These are phyloP conservation scores for Mycogone perniciosa DNA, from an alignment of 2,329 filamentous ascomycete species.

Conservation along the genomic window DNA sequence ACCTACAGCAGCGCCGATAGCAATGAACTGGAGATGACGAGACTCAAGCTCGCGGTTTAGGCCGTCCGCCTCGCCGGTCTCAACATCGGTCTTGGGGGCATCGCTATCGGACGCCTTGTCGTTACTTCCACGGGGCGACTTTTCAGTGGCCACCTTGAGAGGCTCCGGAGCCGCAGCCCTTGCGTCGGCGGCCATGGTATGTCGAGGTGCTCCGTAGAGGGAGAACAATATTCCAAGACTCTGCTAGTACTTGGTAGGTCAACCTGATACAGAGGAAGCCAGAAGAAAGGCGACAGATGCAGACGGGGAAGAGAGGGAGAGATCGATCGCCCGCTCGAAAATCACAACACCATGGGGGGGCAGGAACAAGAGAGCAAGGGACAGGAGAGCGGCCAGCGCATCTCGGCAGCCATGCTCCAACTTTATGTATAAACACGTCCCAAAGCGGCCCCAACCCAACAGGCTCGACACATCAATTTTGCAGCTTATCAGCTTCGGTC, in stretches of 20 bases:
- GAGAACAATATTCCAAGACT: not conserved
- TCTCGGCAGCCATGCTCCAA: slow-evolving; percentile 4
- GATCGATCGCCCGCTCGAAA: not conserved
- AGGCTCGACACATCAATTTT: slow-evolving; percentile 11
- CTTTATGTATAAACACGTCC: slow-evolving; percentile 2
- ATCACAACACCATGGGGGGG: slow-evolving; percentile 2
- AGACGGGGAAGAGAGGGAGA: slow-evolving; percentile 1
- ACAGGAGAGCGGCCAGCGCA: not conserved
- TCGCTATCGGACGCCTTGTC: slow-evolving; percentile 18
- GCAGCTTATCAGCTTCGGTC: slow-evolving; percentile 8
- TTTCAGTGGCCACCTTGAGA: slow-evolving; percentile 20
- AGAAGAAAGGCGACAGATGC: not conserved
- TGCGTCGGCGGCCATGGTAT: slow-evolving; percentile 11
- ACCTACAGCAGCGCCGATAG: slow-evolving; percentile 58
- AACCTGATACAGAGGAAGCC: not conserved
- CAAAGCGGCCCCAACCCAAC: not conserved
- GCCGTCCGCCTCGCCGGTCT: slow-evolving; percentile 28
- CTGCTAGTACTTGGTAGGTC: not conserved
- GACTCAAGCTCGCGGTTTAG: slow-evolving; percentile 32
- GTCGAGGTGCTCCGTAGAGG: not conserved
- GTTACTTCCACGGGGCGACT: slow-evolving; percentile 23
- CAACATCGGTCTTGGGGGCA: slow-evolving; percentile 25
- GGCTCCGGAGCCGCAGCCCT: slow-evolving; percentile 5
- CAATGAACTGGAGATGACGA: slow-evolving; percentile 45
- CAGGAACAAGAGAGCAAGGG: not conserved